Base-by-base conservation (phyloP, 768 basidiomycete species). In the Leucogyrophana mollusca region DNA sequence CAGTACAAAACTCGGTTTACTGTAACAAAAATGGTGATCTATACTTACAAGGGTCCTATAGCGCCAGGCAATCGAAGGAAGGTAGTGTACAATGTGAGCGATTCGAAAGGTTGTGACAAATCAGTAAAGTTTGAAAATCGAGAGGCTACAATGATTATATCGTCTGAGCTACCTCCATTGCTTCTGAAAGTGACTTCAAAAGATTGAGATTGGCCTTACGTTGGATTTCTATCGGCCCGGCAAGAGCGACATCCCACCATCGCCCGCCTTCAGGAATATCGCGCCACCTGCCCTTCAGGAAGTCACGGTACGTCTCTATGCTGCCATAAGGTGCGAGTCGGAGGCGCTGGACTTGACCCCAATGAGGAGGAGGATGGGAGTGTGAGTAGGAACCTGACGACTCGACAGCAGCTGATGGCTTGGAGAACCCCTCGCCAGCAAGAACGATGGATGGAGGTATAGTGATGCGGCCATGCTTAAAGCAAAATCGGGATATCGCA, bases 401-500 rank as follows among this genome's bases (percentile, higher is more conserved):
- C 2, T n/a, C 9, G n/a, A 34, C 53, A 9, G 34, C 35, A 9
- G 34, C n/a, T 0, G 55, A 51, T 3, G 62, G 55, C 7, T 50
- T 45, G 34, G 50, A 57, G 54, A 83, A 77, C 0, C 86, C 86
- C 47, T 82, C 80, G 9, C 66, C 49, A 2, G 79, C 81, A 36
- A 85, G 58, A 11, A 78, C 77, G 48, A 89, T 54, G 6, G 73
- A 70, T 27, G 86, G 86, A 2, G 86, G 85, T 40, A 89, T 75
- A 10, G 85, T 87, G 50, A 87, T 82, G 2, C 85, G 74, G 1
- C 82, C 82, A 20, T 78, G 58, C 60, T 89, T 89, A 73, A 80
- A 85, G 59, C 83, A 85, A 16, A 77, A 46, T 47, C 78, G 80
- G 23, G 79, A 80, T 50, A 89, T 64, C 45, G 73, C 66, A 50